A percentile compares a stretch with the other conserved stretches of the same genome.
Evolutionary conservation across 2,329 filamentous ascomycete genomes (phyloP).

Genomic region (Xylaria sp.): DNA sequence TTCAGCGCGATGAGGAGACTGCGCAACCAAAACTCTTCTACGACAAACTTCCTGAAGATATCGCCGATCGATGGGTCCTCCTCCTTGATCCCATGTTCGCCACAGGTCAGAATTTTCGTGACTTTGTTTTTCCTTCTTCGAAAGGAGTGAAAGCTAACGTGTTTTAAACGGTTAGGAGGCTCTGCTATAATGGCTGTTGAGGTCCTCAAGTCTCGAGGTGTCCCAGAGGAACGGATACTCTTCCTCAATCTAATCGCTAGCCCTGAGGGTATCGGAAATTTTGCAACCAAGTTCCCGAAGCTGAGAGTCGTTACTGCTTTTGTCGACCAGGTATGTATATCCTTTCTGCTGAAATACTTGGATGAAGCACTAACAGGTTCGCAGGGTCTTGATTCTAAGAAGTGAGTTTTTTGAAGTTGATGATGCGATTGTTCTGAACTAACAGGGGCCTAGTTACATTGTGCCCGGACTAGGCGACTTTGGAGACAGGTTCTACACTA

Average conservation of each 20-base stretch:
- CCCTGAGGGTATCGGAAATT: conserved; percentile 88
- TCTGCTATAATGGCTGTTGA: conserved; percentile 98
- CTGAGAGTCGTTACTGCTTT: conserved; percentile 95
- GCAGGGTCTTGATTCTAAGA: conserved; percentile 93
- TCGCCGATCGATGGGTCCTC: conserved; percentile 90
- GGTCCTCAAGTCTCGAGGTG: conserved; percentile 87
- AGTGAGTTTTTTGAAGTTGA: conserved; percentile 67
- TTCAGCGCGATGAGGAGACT: conserved; percentile 97
- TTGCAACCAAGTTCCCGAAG: conserved; percentile 88
- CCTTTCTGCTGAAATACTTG: not conserved
- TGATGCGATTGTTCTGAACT: conserved; percentile 44
- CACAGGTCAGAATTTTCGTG: conserved; percentile 71
- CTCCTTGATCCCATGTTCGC: conserved; percentile 99
- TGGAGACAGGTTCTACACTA: conserved; percentile 93
- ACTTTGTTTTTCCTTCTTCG: not conserved
- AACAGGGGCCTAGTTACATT: conserved; percentile 79
- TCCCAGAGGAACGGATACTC: conserved; percentile 93
- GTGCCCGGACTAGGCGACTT: conserved; percentile 94
- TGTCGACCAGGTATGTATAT: conserved; percentile 76
- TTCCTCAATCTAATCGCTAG: conserved; percentile 99
- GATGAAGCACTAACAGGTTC: conserved; percentile 42
- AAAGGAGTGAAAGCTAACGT: conserved; percentile 31
- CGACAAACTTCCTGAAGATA: conserved; percentile 95
- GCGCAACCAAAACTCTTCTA: conserved; percentile 93
- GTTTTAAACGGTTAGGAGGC: conserved; percentile 68